These are phyloP conservation scores for Mycena metata DNA, from an alignment of 768 basidiomycete genomes.

Conservation along the genomic window DNA sequence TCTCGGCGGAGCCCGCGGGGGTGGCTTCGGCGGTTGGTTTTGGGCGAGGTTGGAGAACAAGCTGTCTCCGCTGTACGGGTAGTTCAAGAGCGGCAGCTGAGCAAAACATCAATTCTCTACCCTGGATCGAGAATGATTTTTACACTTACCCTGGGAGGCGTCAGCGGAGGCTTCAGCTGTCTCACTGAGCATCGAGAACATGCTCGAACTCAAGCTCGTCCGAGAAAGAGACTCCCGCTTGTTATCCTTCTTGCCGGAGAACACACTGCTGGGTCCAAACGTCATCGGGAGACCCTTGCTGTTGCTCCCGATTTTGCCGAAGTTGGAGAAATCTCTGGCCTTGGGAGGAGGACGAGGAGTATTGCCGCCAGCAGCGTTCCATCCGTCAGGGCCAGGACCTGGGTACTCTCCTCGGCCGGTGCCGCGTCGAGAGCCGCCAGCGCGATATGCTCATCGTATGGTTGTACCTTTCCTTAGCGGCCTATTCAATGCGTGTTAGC, in stretches of 20 bases:
- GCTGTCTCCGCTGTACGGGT: slow-evolving; percentile 71
- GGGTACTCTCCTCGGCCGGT: slow-evolving; percentile 71
- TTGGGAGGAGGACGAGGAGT: slow-evolving; percentile 74
- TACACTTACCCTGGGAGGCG: slow-evolving; percentile 58
- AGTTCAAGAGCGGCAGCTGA: slow-evolving; percentile 58
- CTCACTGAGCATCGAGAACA: slow-evolving; percentile 89
- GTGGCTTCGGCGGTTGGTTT: slow-evolving; percentile 66
- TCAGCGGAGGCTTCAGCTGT: slow-evolving; percentile 70
- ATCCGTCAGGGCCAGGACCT: slow-evolving; percentile 84
- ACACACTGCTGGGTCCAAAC: slow-evolving; percentile 90
- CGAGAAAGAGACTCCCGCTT: slow-evolving; percentile 85
- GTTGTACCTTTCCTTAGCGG: slow-evolving; percentile 83
- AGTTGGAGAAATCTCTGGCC: slow-evolving; percentile 88
- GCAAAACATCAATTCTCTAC: no score
- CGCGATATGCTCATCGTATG: slow-evolving; percentile 86
- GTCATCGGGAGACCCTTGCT: slow-evolving; percentile 73
- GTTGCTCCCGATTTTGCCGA: slow-evolving; percentile 94
- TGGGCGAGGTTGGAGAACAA: slow-evolving; percentile 84
- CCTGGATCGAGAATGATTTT: no score
- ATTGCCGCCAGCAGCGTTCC: slow-evolving; percentile 72
- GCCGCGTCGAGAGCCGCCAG: slow-evolving; percentile 90
- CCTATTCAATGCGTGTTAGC: slow-evolving; percentile 59
- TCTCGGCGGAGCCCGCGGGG: no score
- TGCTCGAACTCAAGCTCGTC: slow-evolving; percentile 84
- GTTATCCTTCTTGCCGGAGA: slow-evolving; percentile 75